Evolutionary conservation across 2,329 filamentous ascomycete species (phyloP).

Genomic region (Teratosphaeria viscida): DNA sequence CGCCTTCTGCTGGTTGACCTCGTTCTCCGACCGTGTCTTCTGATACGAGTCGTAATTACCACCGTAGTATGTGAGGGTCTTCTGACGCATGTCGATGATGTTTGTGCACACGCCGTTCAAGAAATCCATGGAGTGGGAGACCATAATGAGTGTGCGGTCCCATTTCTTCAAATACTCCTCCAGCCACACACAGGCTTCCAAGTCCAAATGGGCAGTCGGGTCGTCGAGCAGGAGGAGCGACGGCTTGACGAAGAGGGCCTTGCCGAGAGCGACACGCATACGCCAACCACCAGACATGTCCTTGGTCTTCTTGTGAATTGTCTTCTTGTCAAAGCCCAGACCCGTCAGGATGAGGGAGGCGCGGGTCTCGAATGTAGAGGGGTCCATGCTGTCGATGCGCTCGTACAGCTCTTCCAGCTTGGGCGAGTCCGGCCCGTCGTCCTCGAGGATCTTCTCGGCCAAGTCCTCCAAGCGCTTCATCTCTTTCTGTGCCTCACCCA

Average conservation of each 20-base stretch:
- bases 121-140: constrained; percentile 98
- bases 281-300: constrained; percentile 99
- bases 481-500: constrained; percentile 86
- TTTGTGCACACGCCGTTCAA: constrained; percentile 94
- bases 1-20: constrained; percentile 97
- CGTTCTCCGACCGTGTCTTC: constrained; percentile 90
- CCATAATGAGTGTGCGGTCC: constrained; percentile 91
- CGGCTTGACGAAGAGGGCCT: constrained; percentile 97
- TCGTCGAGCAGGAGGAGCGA: constrained; percentile 93
- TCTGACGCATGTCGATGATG: constrained; percentile 97
- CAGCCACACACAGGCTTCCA: constrained; percentile 98
- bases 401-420: constrained; percentile 92
- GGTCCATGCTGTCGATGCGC: constrained; percentile 99
- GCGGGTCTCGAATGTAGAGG: constrained; percentile 89
- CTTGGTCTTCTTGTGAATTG: constrained; percentile 99
- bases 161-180: constrained; percentile 99
- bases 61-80: constrained; percentile 90
- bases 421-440: constrained; percentile 82
- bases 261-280: constrained; percentile 96
- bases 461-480: constrained; percentile 79
- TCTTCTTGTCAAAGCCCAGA: constrained; percentile 97
- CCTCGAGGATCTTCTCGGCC: constrained; percentile 83
- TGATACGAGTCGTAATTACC: constrained; percentile 97
- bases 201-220: constrained; percentile 96
- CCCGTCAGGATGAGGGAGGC: constrained; percentile 94